Evolutionary conservation across 176 grass and related monocot species (phyloP).

Genomic region (Zea luxurians): DNA sequence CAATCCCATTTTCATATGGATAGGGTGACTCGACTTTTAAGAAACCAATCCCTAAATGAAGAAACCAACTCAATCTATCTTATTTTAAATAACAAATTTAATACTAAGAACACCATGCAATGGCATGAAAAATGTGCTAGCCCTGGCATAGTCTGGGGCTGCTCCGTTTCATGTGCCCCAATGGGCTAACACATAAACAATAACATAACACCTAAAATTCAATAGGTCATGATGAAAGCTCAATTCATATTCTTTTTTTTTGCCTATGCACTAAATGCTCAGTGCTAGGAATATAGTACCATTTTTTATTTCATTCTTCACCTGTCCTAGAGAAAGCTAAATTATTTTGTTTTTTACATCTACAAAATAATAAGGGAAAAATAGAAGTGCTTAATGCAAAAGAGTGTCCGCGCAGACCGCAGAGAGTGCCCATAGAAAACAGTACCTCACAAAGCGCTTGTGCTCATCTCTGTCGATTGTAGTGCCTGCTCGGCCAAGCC

Average conservation of each 20-base stretch:
- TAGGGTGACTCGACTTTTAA: background rate
- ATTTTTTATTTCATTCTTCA: background rate
- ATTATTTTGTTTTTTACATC: background rate
- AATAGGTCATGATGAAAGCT: background rate
- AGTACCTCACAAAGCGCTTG: constrained; percentile 93
- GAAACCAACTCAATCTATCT: background rate
- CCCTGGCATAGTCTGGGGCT: background rate
- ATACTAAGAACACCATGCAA: background rate
- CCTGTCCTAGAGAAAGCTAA: background rate
- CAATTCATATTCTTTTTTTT: background rate
- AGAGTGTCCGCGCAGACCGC: background rate
- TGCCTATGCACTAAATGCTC: background rate
- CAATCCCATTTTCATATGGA: background rate
- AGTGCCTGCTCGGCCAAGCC: constrained; percentile 60
- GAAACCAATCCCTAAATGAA: background rate
- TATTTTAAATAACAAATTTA: background rate
- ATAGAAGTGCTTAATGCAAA: background rate
- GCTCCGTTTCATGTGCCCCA: background rate
- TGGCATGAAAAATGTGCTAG: background rate
- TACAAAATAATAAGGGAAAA: background rate
- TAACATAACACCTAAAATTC: background rate
- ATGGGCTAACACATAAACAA: background rate
- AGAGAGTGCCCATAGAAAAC: constrained; percentile 21
- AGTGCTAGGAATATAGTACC: background rate
- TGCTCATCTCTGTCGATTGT: constrained; percentile 75